These are phyloP conservation scores for Kickxella alabastrina DNA, from an alignment of 192 early-diverging fungal genomes.

Conservation along the genomic window DNA sequence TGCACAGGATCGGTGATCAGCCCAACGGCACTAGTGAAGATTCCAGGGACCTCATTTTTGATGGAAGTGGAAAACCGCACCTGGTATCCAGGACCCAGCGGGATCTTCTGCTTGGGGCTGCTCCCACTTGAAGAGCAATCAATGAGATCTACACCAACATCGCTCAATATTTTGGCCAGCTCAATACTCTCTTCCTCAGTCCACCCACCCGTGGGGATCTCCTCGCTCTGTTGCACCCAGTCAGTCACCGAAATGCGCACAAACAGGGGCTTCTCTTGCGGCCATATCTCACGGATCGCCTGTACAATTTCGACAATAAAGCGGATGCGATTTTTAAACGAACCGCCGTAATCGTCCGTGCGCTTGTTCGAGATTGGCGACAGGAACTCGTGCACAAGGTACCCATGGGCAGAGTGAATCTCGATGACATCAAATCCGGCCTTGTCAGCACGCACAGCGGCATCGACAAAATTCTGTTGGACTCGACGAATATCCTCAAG, in stretches of 20 bases:
- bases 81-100: slow-evolving; percentile 55
- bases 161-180: slow-evolving; percentile 55
- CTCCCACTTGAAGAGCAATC: slow-evolving; percentile 80
- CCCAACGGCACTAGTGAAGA: slow-evolving; percentile 66
- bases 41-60: slow-evolving; percentile 54
- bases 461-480: slow-evolving; percentile 58
- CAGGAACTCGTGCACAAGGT: slow-evolving; percentile 76
- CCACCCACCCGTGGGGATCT: slow-evolving; percentile 58
- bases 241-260: slow-evolving; percentile 80
- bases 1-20: slow-evolving; percentile 62
- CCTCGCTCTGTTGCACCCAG: slow-evolving; percentile 51
- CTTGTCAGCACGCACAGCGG: slow-evolving; percentile 64
- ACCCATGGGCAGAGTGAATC: slow-evolving; percentile 89
- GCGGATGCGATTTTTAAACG: slow-evolving; percentile 80
- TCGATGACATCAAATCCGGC: slow-evolving; percentile 91
- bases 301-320: slow-evolving; percentile 68
- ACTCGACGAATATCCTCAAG: slow-evolving; percentile 64
- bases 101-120: slow-evolving; percentile 53
- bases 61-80: slow-evolving; percentile 68
- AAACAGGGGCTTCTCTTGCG: slow-evolving; percentile 77
- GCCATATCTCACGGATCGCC: slow-evolving; percentile 68
- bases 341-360: slow-evolving; percentile 90
- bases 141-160: slow-evolving; percentile 79
- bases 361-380: slow-evolving; percentile 78
- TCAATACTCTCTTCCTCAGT: slow-evolving; percentile 68